Conservation (phyloP, 495 filamentous ascomycete species). For the Penicillium atrosanguineum region DNA sequence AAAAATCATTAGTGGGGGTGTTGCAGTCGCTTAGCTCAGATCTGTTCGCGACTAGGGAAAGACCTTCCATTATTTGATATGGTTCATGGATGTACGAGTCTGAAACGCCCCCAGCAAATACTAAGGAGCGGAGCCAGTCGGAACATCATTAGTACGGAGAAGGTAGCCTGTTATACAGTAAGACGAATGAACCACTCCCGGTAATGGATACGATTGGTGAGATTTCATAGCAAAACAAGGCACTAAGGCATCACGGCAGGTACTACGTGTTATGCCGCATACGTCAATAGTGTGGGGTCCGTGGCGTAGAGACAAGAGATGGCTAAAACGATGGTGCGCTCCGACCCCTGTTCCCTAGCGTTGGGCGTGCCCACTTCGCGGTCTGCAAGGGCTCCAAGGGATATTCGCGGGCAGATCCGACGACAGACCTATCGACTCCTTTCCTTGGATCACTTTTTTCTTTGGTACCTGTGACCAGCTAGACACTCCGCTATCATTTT, state of each 20-base stretch:
- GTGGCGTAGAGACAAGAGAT: conserved; percentile 1
- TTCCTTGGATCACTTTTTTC: background rate
- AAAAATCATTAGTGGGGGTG: conserved; percentile 1
- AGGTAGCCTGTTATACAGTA: background rate
- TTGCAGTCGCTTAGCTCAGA: conserved; percentile 4
- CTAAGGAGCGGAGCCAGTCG: background rate
- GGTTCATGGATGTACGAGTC: background rate
- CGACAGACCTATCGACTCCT: conserved; percentile 8
- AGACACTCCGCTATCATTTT: background rate
- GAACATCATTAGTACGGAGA: conserved; percentile 3
- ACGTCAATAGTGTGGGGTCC: background rate
- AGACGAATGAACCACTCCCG: background rate
- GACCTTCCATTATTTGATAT: no score
- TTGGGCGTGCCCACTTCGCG: background rate
- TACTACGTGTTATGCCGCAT: background rate
- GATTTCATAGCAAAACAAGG: background rate
- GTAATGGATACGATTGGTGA: conserved; percentile 5
- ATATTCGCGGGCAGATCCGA: conserved; percentile 16
- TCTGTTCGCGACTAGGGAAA: background rate
- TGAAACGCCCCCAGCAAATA: background rate
- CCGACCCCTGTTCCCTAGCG: conserved; percentile 2
- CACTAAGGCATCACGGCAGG: background rate
- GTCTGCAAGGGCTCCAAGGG: conserved; percentile 18
- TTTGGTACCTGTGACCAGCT: background rate
- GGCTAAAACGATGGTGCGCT: background rate